phyloP scores from a whole-genome alignment of 1,139 yeast genomes.

The Pichia kudriavzevii region DNA sequence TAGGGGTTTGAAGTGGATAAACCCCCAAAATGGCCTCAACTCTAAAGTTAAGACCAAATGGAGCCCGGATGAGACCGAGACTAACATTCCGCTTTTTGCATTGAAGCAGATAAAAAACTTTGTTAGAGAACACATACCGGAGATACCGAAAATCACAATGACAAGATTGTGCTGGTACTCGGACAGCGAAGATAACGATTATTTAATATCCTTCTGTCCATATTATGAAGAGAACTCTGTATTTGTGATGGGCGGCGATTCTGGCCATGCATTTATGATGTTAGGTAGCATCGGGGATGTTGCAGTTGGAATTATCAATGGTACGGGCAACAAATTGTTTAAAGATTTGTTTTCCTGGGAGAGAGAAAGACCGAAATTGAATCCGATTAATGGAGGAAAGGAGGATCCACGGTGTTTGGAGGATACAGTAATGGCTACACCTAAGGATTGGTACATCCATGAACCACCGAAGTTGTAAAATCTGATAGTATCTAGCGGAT shows the following conservation, averaged over 20 bases:
- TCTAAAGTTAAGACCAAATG: constrained; percentile 20
- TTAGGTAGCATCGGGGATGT: constrained; percentile 20
- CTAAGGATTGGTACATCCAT: constrained; percentile 20
- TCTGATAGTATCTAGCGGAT: no score
- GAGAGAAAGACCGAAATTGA: constrained; percentile 20
- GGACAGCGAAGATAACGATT: constrained; percentile 29
- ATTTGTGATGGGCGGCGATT: constrained; percentile 30
- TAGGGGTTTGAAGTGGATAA: constrained; percentile 22
- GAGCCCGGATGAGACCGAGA: constrained; percentile 14
- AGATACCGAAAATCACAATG: constrained; percentile 15
- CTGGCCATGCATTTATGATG: constrained; percentile 31
- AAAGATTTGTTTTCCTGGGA: constrained; percentile 23
- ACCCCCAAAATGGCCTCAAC: constrained; percentile 15
- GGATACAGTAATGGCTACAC: constrained; percentile 22
- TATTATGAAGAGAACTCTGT: constrained; percentile 23
- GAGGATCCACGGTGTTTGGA: constrained; percentile 23
- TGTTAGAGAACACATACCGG: constrained; percentile 19
- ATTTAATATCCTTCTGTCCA: constrained; percentile 27
- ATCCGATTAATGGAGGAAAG: constrained; percentile 20
- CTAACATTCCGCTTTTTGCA: constrained; percentile 17
- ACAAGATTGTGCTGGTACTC: constrained; percentile 28
- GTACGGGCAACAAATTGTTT: constrained; percentile 16
- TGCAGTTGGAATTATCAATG: constrained; percentile 18
- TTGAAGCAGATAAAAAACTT: constrained; percentile 19
- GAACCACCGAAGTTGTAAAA: constrained; percentile 6